Evolutionary conservation across 768 basidiomycete species (phyloP).

Genomic region (Fomitopsis serialis): DNA sequence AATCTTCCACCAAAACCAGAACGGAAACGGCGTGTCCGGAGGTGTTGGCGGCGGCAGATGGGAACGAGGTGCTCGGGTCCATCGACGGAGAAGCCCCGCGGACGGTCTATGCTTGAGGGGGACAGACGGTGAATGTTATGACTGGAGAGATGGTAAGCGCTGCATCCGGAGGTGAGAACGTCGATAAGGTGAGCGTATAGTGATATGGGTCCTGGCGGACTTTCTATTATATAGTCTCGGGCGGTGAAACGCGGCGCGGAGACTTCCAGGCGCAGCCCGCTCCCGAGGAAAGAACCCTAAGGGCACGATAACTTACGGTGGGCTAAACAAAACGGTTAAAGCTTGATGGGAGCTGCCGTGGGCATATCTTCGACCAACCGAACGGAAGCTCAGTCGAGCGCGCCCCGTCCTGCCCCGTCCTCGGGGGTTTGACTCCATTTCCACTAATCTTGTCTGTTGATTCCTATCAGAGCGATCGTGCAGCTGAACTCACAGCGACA

Average conservation of each 20-base stretch:
- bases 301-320: conserved; percentile 4
- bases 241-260: conserved; percentile 4
- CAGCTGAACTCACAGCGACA: not conserved
- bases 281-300: conserved; percentile 3
- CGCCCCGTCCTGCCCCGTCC: not conserved
- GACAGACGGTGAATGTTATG: not conserved
- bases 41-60: conserved; percentile 16
- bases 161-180: conserved; percentile 15
- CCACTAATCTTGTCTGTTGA: not conserved
- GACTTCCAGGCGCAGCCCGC: conserved; percentile 1
- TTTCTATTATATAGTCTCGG: conserved; percentile 15
- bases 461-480: conserved; percentile 3
- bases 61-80: conserved; percentile 13
- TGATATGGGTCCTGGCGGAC: conserved; percentile 24
- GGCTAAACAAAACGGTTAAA: conserved; percentile 20
- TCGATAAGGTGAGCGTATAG: conserved; percentile 21
- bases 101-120: conserved; percentile 1
- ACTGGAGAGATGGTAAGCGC: not conserved
- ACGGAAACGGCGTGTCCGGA: conserved; percentile 21
- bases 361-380: conserved; percentile 1
- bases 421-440: not conserved
- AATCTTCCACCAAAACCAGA: conserved; percentile 25
- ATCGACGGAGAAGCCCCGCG: conserved; percentile 9
- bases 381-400: not conserved
- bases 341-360: conserved; percentile 23